Evolutionary conservation across 2,329 filamentous ascomycete genomes (phyloP).

Genomic region (Penicillium sp.): DNA sequence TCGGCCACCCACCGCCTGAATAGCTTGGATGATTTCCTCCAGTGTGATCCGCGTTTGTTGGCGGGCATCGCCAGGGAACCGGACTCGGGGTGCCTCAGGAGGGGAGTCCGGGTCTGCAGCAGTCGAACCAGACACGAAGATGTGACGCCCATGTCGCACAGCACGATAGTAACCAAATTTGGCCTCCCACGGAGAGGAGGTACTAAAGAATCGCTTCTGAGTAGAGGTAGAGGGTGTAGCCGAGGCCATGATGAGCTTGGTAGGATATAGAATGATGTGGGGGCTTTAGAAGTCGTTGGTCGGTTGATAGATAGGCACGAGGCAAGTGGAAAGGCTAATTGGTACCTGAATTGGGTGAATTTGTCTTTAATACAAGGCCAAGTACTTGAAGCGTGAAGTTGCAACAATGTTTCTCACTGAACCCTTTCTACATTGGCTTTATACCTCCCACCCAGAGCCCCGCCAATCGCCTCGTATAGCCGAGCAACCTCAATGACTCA

Average conservation of each 20-base stretch:
- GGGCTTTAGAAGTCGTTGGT: not conserved
- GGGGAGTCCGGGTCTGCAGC: constrained; percentile 42
- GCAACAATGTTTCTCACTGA: not conserved
- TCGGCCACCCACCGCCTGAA: constrained; percentile 41
- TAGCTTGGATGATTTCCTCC: constrained; percentile 37
- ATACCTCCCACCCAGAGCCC: not conserved
- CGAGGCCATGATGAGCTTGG: constrained; percentile 4
- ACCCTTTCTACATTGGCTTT: not conserved
- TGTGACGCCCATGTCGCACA: constrained; percentile 42
- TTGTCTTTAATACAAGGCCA: not conserved
- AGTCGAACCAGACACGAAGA: constrained; percentile 50
- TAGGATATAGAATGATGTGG: not conserved
- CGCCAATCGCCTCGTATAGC: constrained; percentile 3
- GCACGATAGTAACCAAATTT: constrained; percentile 48
- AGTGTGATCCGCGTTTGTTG: constrained; percentile 41
- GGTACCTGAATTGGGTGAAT: not conserved
- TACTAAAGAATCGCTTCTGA: constrained; percentile 39
- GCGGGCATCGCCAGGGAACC: constrained; percentile 41
- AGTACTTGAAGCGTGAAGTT: not conserved
- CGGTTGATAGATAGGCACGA: not conserved
- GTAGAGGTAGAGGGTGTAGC: not conserved
- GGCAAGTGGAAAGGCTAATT: not conserved
- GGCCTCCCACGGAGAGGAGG: constrained; percentile 45
- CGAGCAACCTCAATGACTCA: not conserved
- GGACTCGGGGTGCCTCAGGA: constrained; percentile 35